These are phyloP conservation scores for Diaporthe amygdali DNA, from an alignment of 2,329 filamentous ascomycete species.

Conservation along the genomic window DNA sequence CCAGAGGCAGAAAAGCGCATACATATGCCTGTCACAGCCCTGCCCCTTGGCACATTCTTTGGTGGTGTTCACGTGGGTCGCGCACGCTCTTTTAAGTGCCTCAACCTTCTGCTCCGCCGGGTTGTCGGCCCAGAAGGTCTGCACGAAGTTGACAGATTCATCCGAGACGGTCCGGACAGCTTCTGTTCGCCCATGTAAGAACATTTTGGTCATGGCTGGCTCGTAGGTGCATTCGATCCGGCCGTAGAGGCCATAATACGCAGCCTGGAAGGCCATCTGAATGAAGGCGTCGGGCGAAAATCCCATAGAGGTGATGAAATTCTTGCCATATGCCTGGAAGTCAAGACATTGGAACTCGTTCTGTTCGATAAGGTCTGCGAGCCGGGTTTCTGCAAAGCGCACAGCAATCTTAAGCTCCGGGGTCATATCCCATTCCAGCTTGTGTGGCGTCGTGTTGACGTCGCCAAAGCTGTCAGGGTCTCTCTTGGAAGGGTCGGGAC, in stretches of 20 bases:
- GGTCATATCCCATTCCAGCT: slow-evolving; percentile 96
- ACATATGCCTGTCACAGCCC: slow-evolving; percentile 91
- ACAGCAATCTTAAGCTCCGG: slow-evolving; percentile 90
- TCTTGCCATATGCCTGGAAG: slow-evolving; percentile 89
- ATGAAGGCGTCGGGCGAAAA: slow-evolving; percentile 98
- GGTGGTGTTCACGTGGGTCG: slow-evolving; percentile 81
- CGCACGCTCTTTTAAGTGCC: slow-evolving; percentile 80
- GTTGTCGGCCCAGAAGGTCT: slow-evolving; percentile 93
- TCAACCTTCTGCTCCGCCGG: slow-evolving; percentile 84
- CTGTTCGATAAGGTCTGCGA: slow-evolving; percentile 94
- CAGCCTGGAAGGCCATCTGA: slow-evolving; percentile 98
- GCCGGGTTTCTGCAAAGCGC: slow-evolving; percentile 91
- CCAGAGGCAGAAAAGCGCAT: slow-evolving; percentile 94
- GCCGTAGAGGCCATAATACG: slow-evolving; percentile 96
- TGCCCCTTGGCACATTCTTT: slow-evolving; percentile 87
- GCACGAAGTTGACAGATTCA: slow-evolving; percentile 86
- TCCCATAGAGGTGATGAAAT: slow-evolving; percentile 96
- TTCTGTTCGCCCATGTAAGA: slow-evolving; percentile 91
- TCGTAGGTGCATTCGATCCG: slow-evolving; percentile 95
- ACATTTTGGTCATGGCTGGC: slow-evolving; percentile 97
- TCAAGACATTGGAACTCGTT: slow-evolving; percentile 95
- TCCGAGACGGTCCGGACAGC: slow-evolving; percentile 86
- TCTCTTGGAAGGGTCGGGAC: slow-evolving; percentile 90
- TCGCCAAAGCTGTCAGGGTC: slow-evolving; percentile 92
- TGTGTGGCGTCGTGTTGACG: slow-evolving; percentile 91